Evolutionary conservation across 805 yeast species (phyloP).

Genomic region (Pichia membranifaciens): DNA sequence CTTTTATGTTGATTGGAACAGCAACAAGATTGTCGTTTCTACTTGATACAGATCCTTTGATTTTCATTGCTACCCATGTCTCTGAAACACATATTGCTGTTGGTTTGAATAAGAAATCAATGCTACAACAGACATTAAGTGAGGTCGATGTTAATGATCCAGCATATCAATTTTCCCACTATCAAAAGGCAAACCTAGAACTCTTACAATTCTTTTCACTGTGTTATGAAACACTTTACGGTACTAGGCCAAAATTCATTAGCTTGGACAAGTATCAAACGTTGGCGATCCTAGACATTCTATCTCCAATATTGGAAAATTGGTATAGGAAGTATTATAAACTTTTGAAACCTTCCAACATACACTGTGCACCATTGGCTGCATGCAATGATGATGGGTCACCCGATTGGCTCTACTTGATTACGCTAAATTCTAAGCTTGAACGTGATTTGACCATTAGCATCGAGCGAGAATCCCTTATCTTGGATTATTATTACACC

Average conservation of each 20-base stretch:
- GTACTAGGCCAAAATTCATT: slow-evolving; percentile 51
- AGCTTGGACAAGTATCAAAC: slow-evolving; percentile 55
- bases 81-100: slow-evolving; percentile 80
- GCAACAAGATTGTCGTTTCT: slow-evolving; percentile 82
- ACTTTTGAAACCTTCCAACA: slow-evolving; percentile 45
- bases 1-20: slow-evolving; percentile 89
- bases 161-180: slow-evolving; percentile 45
- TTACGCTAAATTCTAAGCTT: slow-evolving; percentile 32
- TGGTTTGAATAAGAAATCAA: slow-evolving; percentile 72
- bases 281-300: slow-evolving; percentile 61
- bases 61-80: slow-evolving; percentile 77
- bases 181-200: slow-evolving; percentile 76
- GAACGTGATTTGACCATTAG: slow-evolving; percentile 35
- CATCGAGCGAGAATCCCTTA: slow-evolving; percentile 63
- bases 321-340: slow-evolving; percentile 67
- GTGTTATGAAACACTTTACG: slow-evolving; percentile 80
- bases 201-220: slow-evolving; percentile 70
- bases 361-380: slow-evolving; percentile 27
- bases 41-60: slow-evolving; percentile 64
- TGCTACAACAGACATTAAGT: slow-evolving; percentile 65
- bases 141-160: slow-evolving; percentile 48
- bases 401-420: slow-evolving; percentile 18
- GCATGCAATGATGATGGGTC: slow-evolving; percentile 6
- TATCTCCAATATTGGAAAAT: slow-evolving; percentile 69
- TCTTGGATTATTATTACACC: slow-evolving; percentile 80